phyloP scores from a whole-genome alignment of 257 asterid species.

The Solanum bukasovii region DNA sequence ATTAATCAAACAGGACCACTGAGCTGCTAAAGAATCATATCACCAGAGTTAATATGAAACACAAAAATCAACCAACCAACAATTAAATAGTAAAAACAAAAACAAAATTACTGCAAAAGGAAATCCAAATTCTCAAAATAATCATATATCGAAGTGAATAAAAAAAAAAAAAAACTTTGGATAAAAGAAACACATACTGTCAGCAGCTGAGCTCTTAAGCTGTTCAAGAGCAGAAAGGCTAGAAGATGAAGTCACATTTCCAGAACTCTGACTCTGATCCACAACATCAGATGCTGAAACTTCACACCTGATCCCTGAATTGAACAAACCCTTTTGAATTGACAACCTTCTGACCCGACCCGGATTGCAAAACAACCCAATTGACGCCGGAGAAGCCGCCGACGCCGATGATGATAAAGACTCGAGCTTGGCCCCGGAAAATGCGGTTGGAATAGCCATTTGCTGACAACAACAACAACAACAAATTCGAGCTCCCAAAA shows the following conservation, averaged over 20 bases:
- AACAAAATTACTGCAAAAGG: not conserved
- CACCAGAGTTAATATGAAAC: not conserved
- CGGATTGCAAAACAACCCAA: conserved; percentile 32
- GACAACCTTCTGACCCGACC: conserved; percentile 27
- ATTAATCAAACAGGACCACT: not conserved
- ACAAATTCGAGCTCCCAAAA: not conserved
- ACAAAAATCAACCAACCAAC: not conserved
- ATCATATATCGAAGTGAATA: not conserved
- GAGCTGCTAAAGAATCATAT: not conserved
- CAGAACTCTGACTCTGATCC: conserved; percentile 20
- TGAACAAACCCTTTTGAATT: conserved; percentile 4
- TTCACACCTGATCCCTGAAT: conserved; percentile 42
- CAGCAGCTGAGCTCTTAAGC: conserved; percentile 78
- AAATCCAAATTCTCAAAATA: not conserved
- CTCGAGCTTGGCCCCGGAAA: conserved; percentile 72
- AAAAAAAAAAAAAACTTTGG: too few relatives aligned
- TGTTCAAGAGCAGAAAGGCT: conserved; percentile 82
- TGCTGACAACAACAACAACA: not conserved
- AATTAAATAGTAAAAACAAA: not conserved
- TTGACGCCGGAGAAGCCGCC: conserved; percentile 32
- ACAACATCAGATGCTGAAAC: conserved; percentile 30
- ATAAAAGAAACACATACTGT: conserved; percentile 30
- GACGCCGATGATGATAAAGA: conserved; percentile 39
- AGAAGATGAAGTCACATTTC: conserved; percentile 44
- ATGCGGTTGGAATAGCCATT: conserved; percentile 72